Conservation (phyloP, 257 asterid species). For the Solanum arcanum region DNA sequence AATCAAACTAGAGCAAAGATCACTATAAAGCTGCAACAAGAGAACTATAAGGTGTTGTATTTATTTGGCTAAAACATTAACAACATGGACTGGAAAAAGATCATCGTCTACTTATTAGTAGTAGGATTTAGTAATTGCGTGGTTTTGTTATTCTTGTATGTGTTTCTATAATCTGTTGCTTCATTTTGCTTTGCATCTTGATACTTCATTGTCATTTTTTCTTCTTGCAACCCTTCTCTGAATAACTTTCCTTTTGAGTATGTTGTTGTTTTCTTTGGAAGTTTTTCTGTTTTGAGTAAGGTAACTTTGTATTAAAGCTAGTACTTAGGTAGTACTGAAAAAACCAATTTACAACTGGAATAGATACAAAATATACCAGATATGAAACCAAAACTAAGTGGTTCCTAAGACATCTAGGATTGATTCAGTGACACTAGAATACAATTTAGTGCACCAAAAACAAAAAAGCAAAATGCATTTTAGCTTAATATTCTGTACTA, state of each 20-base stretch:
- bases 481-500: background rate
- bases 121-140: background rate
- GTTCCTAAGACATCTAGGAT: background rate
- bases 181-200: background rate
- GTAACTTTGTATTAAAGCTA: background rate
- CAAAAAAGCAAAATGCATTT: background rate
- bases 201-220: background rate
- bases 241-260: background rate
- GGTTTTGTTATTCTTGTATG: background rate
- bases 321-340: background rate
- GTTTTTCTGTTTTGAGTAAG: background rate
- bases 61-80: background rate
- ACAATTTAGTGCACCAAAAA: background rate
- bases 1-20: constrained; percentile 57
- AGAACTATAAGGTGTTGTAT: background rate
- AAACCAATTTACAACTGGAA: background rate
- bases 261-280: background rate
- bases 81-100: background rate
- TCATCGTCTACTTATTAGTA: background rate
- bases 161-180: background rate
- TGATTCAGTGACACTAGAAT: background rate
- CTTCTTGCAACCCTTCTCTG: background rate
- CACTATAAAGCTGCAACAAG: constrained; percentile 52
- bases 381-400: background rate
- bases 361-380: background rate